Evolutionary conservation across 1,284 basidiomycete species (phyloP), one percentile per base, ranked within the genome.

Genomic region (Moesziomyces antarcticus): DNA sequence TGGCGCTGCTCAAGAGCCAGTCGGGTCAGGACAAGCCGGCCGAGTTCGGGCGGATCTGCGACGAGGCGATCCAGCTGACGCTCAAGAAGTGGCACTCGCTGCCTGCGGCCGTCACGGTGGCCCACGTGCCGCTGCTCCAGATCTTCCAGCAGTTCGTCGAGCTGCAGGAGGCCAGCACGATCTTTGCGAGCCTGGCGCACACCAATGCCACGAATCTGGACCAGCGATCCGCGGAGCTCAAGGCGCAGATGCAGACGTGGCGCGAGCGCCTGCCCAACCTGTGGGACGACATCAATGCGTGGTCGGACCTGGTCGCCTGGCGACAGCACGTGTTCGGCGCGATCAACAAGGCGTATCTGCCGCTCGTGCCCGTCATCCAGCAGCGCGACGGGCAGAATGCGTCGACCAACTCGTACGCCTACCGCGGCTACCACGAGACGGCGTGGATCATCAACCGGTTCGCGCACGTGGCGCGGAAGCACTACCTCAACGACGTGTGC

Each of bases 401-500:
- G 8, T 78, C 77, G 33, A 86, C 86, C 27, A 86, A 86, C 40
- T 98, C 95, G 2, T 93, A 91, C 82, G 97, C 96, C 5, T 99
- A 94, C 85, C 89, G 97, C 56, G 97, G 97, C n/a, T 99, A 94
- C 85, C 97, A 99, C 83, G 97, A 99, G 87, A 99, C 95, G 0
- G 97, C 97, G 4, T 99, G 97, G 97, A 99, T 98, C 85, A 98
- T 99, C 87, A 99, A 99, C 85, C 91, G 97, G 10, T 99, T 99
- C 83, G 97, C 97, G n/a, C 97, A 99, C 84, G 94, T 98, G 56
- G 96, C 97, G 25, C 89, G 97, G 64, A 97, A 99, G 86, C 97
- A 99, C 82, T 93, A 96, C 70, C 88, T 99, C 11, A 88, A 95
- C 53, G 96, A 99, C 55, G 96, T 97, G 54, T 99, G 97, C 86